Evolutionary conservation across 768 basidiomycete genomes (phyloP).

Genomic region (Trametes cubensis): DNA sequence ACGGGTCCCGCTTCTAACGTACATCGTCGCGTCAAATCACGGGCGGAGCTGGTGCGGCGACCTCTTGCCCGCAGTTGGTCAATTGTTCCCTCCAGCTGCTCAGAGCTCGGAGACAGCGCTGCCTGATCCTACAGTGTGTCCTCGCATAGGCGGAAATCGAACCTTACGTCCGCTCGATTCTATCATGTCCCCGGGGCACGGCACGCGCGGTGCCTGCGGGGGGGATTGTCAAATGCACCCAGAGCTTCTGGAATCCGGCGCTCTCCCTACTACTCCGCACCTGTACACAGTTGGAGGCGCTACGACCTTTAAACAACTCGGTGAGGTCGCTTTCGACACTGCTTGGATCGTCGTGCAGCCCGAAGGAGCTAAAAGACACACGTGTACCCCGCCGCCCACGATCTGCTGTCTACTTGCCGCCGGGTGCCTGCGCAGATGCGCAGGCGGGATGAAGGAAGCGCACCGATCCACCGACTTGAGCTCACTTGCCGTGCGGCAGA

Average conservation of each 20-base stretch:
- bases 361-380: not conserved
- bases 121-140: not conserved
- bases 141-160: not conserved
- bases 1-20: not conserved
- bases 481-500: not conserved
- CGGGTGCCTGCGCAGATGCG: constrained; percentile 19
- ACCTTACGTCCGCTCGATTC: not conserved
- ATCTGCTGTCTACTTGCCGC: constrained; percentile 17
- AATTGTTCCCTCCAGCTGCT: not conserved
- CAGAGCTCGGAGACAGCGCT: not conserved
- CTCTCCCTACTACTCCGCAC: too few relatives aligned
- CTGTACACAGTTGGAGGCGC: not conserved
- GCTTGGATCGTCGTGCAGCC: constrained; percentile 16
- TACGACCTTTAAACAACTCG: not conserved
- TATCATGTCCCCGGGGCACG: not conserved
- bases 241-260: not conserved
- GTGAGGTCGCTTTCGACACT: not conserved
- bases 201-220: too few relatives aligned
- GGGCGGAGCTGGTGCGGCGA: constrained; percentile 1
- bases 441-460: not conserved
- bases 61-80: not conserved
- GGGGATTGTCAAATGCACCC: too few relatives aligned
- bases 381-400: not conserved
- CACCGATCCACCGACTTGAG: too few relatives aligned
- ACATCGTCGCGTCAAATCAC: not conserved